Evolutionary conservation across 768 basidiomycete species (phyloP).

Genomic region (Tulasnella sp.): DNA sequence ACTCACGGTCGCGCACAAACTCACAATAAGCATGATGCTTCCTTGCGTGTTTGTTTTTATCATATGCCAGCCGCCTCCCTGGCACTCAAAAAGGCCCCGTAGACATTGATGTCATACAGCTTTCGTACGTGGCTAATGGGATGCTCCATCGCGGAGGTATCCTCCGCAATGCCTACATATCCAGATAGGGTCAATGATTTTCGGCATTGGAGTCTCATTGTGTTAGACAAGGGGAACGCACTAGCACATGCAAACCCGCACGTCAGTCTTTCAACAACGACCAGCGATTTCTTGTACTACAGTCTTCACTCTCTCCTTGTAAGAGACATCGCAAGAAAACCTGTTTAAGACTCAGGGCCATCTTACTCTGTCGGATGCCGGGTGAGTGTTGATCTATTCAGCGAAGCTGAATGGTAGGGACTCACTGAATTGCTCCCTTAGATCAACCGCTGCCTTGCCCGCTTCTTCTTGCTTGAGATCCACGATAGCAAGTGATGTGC

Average conservation of each 20-base stretch:
- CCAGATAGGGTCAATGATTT: conserved; percentile 1
- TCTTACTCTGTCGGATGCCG: conserved; percentile 39
- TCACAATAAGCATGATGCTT: conserved; percentile 74
- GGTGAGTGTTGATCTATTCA: conserved; percentile 15
- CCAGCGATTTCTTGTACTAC: conserved; percentile 56
- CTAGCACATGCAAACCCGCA: conserved; percentile 85
- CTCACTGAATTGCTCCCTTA: conserved; percentile 45
- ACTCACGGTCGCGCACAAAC: conserved; percentile 81
- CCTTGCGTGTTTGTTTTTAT: conserved; percentile 60
- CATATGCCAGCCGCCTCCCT: conserved; percentile 90
- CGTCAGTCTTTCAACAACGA: conserved; percentile 63
- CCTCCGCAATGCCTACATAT: conserved; percentile 65
- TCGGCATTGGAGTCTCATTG: conserved; percentile 17
- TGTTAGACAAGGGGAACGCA: conserved; percentile 18
- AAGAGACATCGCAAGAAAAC: conserved; percentile 78
- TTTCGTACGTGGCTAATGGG: conserved; percentile 74
- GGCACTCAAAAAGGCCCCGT: conserved; percentile 88
- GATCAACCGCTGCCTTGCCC: conserved; percentile 53
- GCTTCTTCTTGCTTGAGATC: conserved; percentile 70
- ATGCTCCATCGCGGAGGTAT: conserved; percentile 76
- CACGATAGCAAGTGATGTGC: conserved; percentile 65
- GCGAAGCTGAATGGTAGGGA: neutral
- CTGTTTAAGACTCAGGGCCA: conserved; percentile 59
- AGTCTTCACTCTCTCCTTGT: conserved; percentile 63
- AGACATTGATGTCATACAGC: conserved; percentile 86